Evolutionary conservation across 2,329 filamentous ascomycete species (phyloP), one percentile per base, ranked within the genome.

Genomic region (Scytalidium lignicola): DNA sequence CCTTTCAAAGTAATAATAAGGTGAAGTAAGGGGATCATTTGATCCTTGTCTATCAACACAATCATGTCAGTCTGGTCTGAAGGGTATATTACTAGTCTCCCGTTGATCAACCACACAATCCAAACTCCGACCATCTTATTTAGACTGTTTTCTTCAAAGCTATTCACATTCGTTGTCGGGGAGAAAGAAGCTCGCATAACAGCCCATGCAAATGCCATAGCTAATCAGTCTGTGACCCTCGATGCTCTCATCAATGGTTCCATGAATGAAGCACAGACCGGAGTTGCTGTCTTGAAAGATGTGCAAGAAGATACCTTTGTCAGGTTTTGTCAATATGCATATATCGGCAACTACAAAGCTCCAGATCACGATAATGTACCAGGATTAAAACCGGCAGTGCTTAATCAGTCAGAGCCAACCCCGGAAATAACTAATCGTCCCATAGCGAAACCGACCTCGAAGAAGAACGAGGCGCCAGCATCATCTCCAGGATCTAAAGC

Each of bases 161-260:
- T 47, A 49, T 55, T 57, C 21, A 39, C 48, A 23, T 57, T 58
- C 41, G 28, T 50, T n/a, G 37, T 58, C 26, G 52, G 52, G 28
- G 29, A 52, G 46, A 50, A 46, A 41, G 23, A 54, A n/a, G 43
- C 47, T 22, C 41, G 18, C 44, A 45, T 54, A 18, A 47, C 48
- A 15, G 49, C 48, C 41, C 51, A 53, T 45, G 40, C 44, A 43
- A 44, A 41, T 45, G 48, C 45, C 17, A 41, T 53, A 23, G 45
- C 41, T 21, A 45, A 44, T 23, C 41, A 45, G 32, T 54, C 51
- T 15, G 43, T 43, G 21, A 39, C 47, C 17, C 49, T 54, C 44
- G 41, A 41, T 26, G 15, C 3, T 22, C 20, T 54, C 19, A 54
- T 51, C 23, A 51, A 54, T 40, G 44, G 45, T n/a, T 28, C 40